These are phyloP conservation scores for Xylaria venustula DNA, from an alignment of 495 filamentous ascomycete genomes.

Conservation along the genomic window DNA sequence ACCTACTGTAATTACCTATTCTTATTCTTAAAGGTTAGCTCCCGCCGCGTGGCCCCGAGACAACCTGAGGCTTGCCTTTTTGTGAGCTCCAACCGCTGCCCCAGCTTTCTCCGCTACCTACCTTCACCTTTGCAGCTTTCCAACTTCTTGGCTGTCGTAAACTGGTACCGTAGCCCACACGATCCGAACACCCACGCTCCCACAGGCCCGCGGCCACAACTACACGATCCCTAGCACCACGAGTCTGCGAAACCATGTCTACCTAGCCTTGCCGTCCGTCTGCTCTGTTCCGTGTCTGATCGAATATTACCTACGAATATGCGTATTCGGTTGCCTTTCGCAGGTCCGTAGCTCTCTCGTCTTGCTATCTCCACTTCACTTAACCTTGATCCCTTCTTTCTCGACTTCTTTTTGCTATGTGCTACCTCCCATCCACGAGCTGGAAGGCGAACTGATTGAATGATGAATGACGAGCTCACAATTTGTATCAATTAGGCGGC, in stretches of 20 bases:
- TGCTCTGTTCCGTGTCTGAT: not conserved
- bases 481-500: slow-evolving; percentile 49
- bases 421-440: too few relatives aligned
- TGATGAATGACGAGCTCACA: slow-evolving; percentile 9
- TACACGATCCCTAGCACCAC: not conserved
- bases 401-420: too few relatives aligned
- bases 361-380: not conserved
- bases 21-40: not conserved
- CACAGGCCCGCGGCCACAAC: too few relatives aligned
- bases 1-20: too few relatives aligned
- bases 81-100: not conserved
- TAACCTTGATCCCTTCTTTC: not conserved
- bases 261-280: slow-evolving; percentile 12
- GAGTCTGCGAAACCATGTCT: slow-evolving; percentile 23
- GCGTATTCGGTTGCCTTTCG: slow-evolving; percentile 53
- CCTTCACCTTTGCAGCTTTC: not conserved
- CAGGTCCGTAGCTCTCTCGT: slow-evolving; percentile 49
- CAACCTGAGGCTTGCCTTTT: not conserved
- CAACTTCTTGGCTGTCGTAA: not conserved
- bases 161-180: too few relatives aligned
- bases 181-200: too few relatives aligned
- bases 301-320: slow-evolving; percentile 20
- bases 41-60: slow-evolving; percentile 6
- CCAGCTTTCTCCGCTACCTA: not conserved
- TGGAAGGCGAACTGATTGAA: not conserved